Conservation (phyloP, 2,329 filamentous ascomycete species). For the Aspergillus pseudoviridinutans region DNA sequence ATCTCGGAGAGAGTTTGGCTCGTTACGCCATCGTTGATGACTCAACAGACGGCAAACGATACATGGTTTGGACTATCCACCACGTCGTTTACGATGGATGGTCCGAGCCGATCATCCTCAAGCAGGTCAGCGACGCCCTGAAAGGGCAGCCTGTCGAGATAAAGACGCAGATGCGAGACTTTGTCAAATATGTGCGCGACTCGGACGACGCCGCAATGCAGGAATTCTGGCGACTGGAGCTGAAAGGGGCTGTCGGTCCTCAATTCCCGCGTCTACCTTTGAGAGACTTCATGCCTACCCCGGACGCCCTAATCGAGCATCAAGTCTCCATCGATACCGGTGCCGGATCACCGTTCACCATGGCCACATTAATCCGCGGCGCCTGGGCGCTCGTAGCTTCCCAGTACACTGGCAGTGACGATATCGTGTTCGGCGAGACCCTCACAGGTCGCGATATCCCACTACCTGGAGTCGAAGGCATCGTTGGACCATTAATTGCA, state of each 20-base stretch:
- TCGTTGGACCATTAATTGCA: constrained; percentile 48
- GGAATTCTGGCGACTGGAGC: constrained; percentile 46
- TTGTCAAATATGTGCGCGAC: constrained; percentile 46
- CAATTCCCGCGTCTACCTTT: constrained; percentile 50
- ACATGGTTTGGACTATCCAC: constrained; percentile 50
- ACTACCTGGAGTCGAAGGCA: constrained; percentile 44
- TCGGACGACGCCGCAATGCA: constrained; percentile 39
- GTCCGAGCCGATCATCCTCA: constrained; percentile 37
- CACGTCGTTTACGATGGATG: constrained; percentile 52
- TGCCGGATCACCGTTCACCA: constrained; percentile 33
- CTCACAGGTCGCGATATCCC: constrained; percentile 47
- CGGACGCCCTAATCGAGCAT: constrained; percentile 44
- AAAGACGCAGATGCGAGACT: constrained; percentile 41
- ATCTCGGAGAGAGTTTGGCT: constrained; percentile 33
- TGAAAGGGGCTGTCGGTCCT: constrained; percentile 44
- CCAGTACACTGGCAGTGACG: constrained; percentile 42
- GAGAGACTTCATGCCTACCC: constrained; percentile 43
- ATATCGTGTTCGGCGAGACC: constrained; percentile 49
- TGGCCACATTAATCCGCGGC: constrained; percentile 47
- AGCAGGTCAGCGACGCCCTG: constrained; percentile 29
- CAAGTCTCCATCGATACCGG: constrained; percentile 28
- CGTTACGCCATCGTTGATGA: constrained; percentile 32
- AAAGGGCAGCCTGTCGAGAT: constrained; percentile 14
- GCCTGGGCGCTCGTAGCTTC: constrained; percentile 48
- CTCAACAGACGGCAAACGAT: constrained; percentile 20